Base-by-base conservation (phyloP, 768 basidiomycete species). In the Tylopilus vinaceipallidus region DNA sequence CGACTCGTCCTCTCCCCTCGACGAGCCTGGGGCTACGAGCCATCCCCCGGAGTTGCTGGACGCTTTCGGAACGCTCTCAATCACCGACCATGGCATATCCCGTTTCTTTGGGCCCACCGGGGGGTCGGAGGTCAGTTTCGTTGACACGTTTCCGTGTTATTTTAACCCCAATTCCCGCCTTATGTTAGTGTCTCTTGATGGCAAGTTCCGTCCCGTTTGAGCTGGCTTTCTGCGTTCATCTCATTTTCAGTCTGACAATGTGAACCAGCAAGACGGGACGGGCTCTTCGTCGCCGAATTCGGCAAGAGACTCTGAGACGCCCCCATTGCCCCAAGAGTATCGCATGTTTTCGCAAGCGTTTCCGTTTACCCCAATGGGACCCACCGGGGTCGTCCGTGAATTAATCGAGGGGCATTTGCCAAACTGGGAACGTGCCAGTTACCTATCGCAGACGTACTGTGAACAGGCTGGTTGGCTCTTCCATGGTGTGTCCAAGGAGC, bases 61-160 rank as follows among this genome's bases (percentile, higher is more conserved):
- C 49, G 71, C 78, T 0, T 80, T 84, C 55, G 82, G 82, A 37
- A 84, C 81, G 16, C 65, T 84, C 44, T 78, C 79, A 23, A 81
- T 84, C 49, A 75, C 77, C 14, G 79, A 83, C 58, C 74, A 79
- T 54, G 82, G 81, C 0, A 75, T 79, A 39, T 77, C 80, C n/a
- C 70, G 77, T 47, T 84, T 83, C 61, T 83, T 83, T 72, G 82
- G 82, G 1, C 81, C 81, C 2, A 83, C 83, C 1, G 85, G 82
- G 13, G 84, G 84, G 27, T 75, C 78, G 41, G 83, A 87, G 74
- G 84, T 86, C 54, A 51, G 81, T 71, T 45, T 44, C 33, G 17
- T 26, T 35, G 30, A 16, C 48, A 49, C 24, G 40, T 46, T 59
- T 42, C 45, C 35, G 27, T 43, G 16, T 53, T 19, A 55, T 53